Conservation (phyloP, 345 rosid genomes). For the Rhizophora apiculata region DNA sequence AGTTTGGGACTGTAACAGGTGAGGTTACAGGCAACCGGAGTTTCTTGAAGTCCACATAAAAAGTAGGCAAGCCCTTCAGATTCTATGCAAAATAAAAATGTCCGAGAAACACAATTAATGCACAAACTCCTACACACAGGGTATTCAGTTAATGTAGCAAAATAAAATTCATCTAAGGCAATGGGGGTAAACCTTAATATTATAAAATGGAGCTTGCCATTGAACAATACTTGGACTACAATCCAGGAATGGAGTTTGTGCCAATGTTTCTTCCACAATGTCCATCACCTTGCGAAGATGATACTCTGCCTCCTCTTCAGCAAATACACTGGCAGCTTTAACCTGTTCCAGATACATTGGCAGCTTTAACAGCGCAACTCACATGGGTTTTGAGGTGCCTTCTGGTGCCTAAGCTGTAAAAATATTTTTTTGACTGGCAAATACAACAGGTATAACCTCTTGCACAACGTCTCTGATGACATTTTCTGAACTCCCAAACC, state of each 20-base stretch:
- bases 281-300: conserved; percentile 39
- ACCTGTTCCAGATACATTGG: conserved; percentile 47
- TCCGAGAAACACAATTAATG: conserved; percentile 2
- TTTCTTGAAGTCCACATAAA: conserved; percentile 59
- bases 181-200: conserved; percentile 44
- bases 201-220: conserved; percentile 77
- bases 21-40: conserved; percentile 37
- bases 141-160: neutral
- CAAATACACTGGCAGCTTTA: conserved; percentile 50
- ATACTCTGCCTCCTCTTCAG: conserved; percentile 78
- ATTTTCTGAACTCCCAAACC: conserved; percentile 64
- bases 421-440: neutral
- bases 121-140: neutral
- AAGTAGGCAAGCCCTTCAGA: conserved; percentile 50
- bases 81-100: conserved; percentile 31
- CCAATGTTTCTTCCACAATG: conserved; percentile 39
- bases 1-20: conserved; percentile 37
- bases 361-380: conserved; percentile 9
- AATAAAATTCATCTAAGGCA: neutral
- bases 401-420: conserved; percentile 15
- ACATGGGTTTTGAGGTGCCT: neutral
- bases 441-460: conserved; percentile 43
- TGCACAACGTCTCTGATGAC: conserved; percentile 52
- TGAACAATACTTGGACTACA: conserved; percentile 28
- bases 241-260: conserved; percentile 22